Evolutionary conservation across 1,284 basidiomycete species (phyloP).

Genomic region (Pseudozyma hubeiensis): DNA sequence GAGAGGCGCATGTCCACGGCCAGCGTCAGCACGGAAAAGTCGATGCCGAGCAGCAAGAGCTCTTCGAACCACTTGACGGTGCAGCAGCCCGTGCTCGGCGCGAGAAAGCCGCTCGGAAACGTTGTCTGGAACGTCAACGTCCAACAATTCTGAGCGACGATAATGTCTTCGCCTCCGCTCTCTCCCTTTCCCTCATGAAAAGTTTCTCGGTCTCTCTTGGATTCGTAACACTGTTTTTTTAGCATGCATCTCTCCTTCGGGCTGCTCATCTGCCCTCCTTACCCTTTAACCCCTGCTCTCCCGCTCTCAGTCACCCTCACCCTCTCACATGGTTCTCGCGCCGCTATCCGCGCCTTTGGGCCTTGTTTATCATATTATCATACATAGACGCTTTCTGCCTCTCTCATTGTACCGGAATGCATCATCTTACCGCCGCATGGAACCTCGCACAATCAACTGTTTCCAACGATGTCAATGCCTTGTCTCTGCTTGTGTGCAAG

Average conservation of each 20-base stretch:
- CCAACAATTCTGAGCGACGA: constrained; percentile 32
- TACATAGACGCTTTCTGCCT: constrained; percentile 7
- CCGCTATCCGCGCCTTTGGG: constrained; percentile 7
- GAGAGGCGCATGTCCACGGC: constrained; percentile 22
- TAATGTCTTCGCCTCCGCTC: neutral
- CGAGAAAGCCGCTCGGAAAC: constrained; percentile 35
- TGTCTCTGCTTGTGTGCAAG: neutral
- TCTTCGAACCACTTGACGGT: constrained; percentile 39
- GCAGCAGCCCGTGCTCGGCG: constrained; percentile 35
- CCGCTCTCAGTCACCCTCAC: constrained; percentile 16
- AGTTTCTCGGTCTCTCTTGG: constrained; percentile 17
- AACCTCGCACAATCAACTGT: constrained; percentile 23
- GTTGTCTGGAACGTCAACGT: constrained; percentile 50
- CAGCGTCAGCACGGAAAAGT: constrained; percentile 8
- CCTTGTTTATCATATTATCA: constrained; percentile 12
- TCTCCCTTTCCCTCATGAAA: constrained; percentile 8
- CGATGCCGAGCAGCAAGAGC: constrained; percentile 33
- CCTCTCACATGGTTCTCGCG: constrained; percentile 17
- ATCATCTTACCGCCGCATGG: constrained; percentile 29
- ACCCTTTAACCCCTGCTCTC: constrained; percentile 1
- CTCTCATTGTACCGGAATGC: constrained; percentile 22
- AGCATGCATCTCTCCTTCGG: constrained; percentile 27
- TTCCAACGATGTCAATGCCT: neutral
- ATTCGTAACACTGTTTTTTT: constrained; percentile 43
- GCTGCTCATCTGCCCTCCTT: constrained; percentile 15